Base-by-base conservation (phyloP, 495 filamentous ascomycete species). In the Penicillium alfredii region DNA sequence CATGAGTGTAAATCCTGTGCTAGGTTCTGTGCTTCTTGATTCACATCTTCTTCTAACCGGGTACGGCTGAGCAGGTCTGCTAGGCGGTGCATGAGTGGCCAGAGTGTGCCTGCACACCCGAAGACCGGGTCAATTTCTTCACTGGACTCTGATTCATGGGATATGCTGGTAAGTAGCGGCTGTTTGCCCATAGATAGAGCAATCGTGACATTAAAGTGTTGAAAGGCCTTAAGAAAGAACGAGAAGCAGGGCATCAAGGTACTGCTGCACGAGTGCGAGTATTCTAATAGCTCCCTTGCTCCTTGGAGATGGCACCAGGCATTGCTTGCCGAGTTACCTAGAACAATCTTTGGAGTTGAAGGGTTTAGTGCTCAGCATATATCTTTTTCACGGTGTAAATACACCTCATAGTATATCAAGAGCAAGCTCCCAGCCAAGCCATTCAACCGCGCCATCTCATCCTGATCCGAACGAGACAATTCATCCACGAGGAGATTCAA, bases 121-220 rank as follows among this genome's bases (percentile, higher is more conserved):
- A 44, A 44, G 7, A 44, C 41, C n/a, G 34, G 30, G 29, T 44
- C 41, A 6, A 28, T 16, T 18, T 20, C 25, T 8, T 38, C 21
- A 4, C 8, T 33, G 8, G 22, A 28, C 11, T 38, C 29, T 1
- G 41, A 16, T 6, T 28, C 22, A 5, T 15, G 28, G 8, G n/a
- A 3, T 2, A n/a, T 20, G 8, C 3, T 16, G 12, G 38, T 28
- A 1, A 33, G 14, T 3, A 44, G 23, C 13, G 41, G 41, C 4
- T 27, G 34, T 29, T 23, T 13, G 4, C 29, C 41, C 7, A 44
- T 19, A 6, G 34, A 44, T 10, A 44, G 15, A 8, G 41, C 41
- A 2, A 44, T 29, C 41, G 38, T 44, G n/a, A 44, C 41, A 23
- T 44, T 44, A 30, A 38, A 44, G 12, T 44, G 38, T 26, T 44